A percentile compares a stretch with the other conserved stretches of the same genome.
Conservation (phyloP, 2,329 filamentous ascomycete species). For the Penicillium capsulatum region DNA sequence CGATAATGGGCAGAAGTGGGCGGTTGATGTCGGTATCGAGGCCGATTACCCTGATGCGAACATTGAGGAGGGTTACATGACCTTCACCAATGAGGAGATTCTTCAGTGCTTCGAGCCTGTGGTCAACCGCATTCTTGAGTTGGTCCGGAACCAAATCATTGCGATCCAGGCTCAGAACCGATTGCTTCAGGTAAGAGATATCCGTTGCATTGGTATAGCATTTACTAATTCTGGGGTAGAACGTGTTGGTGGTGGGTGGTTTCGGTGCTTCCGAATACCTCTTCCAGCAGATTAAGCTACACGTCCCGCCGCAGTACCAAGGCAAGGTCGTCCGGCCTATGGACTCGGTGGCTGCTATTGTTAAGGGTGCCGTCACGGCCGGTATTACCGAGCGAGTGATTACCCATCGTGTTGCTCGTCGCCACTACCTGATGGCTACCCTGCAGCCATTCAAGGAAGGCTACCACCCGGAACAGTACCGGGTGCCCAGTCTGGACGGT, state of each 20-base stretch:
- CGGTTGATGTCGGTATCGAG: conserved; percentile 96
- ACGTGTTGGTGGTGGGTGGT: conserved; percentile 93
- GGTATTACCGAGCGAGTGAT: conserved; percentile 96
- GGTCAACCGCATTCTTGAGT: conserved; percentile 91
- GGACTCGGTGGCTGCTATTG: conserved; percentile 97
- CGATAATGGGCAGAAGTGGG: conserved; percentile 99
- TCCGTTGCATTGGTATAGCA: background rate
- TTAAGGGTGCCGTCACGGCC: conserved; percentile 95
- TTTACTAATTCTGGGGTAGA: conserved; percentile 44
- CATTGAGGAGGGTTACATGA: conserved; percentile 99
- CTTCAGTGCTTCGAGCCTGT: conserved; percentile 98
- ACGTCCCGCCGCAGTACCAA: conserved; percentile 97
- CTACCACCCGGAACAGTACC: conserved; percentile 96
- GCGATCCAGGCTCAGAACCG: conserved; percentile 97
- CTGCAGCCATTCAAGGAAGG: conserved; percentile 98
- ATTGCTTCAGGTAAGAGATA: conserved; percentile 63
- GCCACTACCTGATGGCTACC: conserved; percentile 98
- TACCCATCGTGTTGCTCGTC: conserved; percentile 91
- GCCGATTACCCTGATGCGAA: conserved; percentile 95
- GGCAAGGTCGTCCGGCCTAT: conserved; percentile 96
- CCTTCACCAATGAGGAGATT: conserved; percentile 98
- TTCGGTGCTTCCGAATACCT: conserved; percentile 98
- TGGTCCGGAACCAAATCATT: conserved; percentile 97
- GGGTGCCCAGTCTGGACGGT: conserved; percentile 90
- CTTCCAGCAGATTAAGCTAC: conserved; percentile 98